Conservation (phyloP, 176 grass and related monocot species). For the Elymus sibiricus region DNA sequence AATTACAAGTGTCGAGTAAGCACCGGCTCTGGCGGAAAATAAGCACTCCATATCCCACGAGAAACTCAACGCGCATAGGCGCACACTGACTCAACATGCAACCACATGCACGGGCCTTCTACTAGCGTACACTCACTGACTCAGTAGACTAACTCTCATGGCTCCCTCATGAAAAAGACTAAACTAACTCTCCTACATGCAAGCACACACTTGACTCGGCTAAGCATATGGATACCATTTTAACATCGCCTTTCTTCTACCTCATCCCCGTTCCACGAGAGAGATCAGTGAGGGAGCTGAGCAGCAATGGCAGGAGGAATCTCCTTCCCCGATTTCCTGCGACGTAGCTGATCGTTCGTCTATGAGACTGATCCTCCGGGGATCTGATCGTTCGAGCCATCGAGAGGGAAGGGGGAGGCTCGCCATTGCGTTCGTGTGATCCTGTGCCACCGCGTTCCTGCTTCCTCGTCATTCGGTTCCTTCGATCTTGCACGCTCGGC, state of each 20-base stretch:
- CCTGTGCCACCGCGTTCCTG: neutral
- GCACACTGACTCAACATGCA: neutral
- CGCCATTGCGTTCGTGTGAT: neutral
- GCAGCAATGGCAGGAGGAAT: neutral
- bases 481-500: neutral
- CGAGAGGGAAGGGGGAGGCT: neutral
- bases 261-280: neutral
- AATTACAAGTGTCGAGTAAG: neutral
- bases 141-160: neutral
- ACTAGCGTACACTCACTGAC: neutral
- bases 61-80: neutral
- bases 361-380: neutral
- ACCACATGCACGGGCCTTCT: neutral
- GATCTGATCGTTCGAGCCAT: neutral
- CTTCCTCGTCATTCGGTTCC: neutral
- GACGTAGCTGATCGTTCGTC: neutral
- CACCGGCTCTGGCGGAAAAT: neutral
- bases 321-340: neutral
- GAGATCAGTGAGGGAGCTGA: neutral
- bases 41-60: neutral
- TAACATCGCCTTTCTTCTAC: neutral
- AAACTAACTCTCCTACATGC: neutral
- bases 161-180: too few relatives aligned
- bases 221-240: neutral
- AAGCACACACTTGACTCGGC: neutral